Evolutionary conservation across 1,139 yeast genomes (phyloP).

Genomic region (Martiniozyma asiatica): DNA sequence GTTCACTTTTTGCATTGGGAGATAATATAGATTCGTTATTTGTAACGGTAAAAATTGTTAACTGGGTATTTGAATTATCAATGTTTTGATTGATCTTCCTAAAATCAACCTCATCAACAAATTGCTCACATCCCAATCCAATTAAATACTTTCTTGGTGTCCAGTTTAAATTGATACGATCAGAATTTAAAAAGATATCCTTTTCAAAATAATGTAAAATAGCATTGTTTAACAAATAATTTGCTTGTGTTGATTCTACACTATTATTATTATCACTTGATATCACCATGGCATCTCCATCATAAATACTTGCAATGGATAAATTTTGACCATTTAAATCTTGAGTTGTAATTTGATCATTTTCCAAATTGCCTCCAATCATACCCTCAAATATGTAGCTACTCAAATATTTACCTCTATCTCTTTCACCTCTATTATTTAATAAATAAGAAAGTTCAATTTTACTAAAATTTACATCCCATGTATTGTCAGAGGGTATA

Average conservation of each 20-base stretch:
- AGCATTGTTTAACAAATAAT: slow-evolving; percentile 45
- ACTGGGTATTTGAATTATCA: slow-evolving; percentile 38
- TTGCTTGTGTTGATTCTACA: slow-evolving; percentile 24
- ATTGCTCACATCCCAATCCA: slow-evolving; percentile 56
- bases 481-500: slow-evolving; percentile 31
- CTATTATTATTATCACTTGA: slow-evolving; percentile 9
- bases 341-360: slow-evolving; percentile 12
- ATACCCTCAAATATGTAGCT: slow-evolving; percentile 27
- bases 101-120: slow-evolving; percentile 60
- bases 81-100: slow-evolving; percentile 47
- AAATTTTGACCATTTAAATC: slow-evolving; percentile 21
- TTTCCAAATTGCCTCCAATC: slow-evolving; percentile 26
- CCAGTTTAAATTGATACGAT: slow-evolving; percentile 26
- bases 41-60: slow-evolving; percentile 43
- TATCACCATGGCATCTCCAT: slow-evolving; percentile 25
- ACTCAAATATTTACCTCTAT: slow-evolving; percentile 24
- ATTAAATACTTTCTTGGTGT: slow-evolving; percentile 63
- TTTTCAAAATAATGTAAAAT: slow-evolving; percentile 45
- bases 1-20: too few relatives aligned
- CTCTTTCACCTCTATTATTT: slow-evolving; percentile 26
- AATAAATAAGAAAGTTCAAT: slow-evolving; percentile 38
- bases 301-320: slow-evolving; percentile 18
- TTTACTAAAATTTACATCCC: slow-evolving; percentile 26
- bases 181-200: slow-evolving; percentile 26
- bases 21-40: slow-evolving; percentile 3